These are phyloP conservation scores for Cordyceps fumosorosea DNA, from an alignment of 2,329 filamentous ascomycete species.

Conservation along the genomic window DNA sequence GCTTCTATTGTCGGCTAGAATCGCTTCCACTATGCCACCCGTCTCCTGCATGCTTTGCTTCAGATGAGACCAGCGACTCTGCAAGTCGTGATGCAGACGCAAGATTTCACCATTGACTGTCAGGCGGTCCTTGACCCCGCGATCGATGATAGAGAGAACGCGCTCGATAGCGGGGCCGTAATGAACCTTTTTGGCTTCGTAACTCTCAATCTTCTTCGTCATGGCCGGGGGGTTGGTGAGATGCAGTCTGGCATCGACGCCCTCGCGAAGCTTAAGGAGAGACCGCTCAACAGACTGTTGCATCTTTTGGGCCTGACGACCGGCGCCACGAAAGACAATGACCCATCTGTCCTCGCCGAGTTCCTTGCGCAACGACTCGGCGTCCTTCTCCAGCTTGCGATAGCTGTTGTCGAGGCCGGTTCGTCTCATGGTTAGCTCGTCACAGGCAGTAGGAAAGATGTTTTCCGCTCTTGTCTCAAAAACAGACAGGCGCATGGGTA, in stretches of 20 bases:
- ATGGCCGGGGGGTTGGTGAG: constrained; percentile 63
- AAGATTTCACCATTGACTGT: constrained; percentile 96
- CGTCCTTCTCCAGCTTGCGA: constrained; percentile 82
- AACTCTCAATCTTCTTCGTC: constrained; percentile 81
- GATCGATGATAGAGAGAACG: constrained; percentile 87
- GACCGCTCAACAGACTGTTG: constrained; percentile 90
- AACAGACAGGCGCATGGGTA: constrained; percentile 87
- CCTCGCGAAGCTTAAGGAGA: constrained; percentile 72
- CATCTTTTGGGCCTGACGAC: constrained; percentile 90
- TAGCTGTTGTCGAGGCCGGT: constrained; percentile 75
- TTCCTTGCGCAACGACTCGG: constrained; percentile 81
- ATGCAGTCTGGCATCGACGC: constrained; percentile 67
- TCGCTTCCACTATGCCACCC: constrained; percentile 67
- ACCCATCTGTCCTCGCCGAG: constrained; percentile 95
- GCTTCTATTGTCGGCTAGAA: constrained; percentile 54
- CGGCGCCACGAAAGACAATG: constrained; percentile 87
- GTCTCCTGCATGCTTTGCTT: constrained; percentile 72
- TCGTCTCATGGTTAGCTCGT: constrained; percentile 74
- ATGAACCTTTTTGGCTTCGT: constrained; percentile 90
- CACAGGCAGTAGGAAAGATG: constrained; percentile 83
- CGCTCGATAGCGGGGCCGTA: constrained; percentile 91
- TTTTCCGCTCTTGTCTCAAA: constrained; percentile 73
- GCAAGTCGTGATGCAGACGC: constrained; percentile 77
- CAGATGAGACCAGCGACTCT: constrained; percentile 70
- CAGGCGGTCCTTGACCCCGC: constrained; percentile 88